Evolutionary conservation across 2,329 filamentous ascomycete genomes (phyloP).

Genomic region (Aspergillus latus): DNA sequence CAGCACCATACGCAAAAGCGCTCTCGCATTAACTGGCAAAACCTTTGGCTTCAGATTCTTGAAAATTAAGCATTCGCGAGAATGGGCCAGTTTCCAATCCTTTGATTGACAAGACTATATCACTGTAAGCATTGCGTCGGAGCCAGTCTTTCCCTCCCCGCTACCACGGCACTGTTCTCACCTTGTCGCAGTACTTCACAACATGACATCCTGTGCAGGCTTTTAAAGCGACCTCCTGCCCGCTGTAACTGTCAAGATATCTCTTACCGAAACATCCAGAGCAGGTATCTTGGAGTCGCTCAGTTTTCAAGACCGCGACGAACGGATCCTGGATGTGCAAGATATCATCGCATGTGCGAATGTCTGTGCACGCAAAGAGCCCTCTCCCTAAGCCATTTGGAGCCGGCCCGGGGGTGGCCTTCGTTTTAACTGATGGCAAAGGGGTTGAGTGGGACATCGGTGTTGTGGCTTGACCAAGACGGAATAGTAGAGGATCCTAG

Average conservation of each 20-base stretch:
- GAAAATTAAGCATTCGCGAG: conserved; percentile 59
- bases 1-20: conserved; percentile 55
- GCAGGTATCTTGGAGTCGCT: conserved; percentile 55
- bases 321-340: conserved; percentile 53
- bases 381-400: conserved; percentile 49
- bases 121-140: neutral
- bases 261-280: conserved; percentile 55
- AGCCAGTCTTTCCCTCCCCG: too few relatives aligned
- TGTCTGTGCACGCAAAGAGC: conserved; percentile 53
- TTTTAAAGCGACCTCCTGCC: conserved; percentile 39
- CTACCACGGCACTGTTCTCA: conserved; percentile 25
- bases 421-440: conserved; percentile 16
- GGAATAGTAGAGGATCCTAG: neutral
- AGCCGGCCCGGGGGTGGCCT: conserved; percentile 25
- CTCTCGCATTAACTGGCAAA: conserved; percentile 58
- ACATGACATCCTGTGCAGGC: conserved; percentile 59
- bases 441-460: neutral
- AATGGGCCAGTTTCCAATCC: conserved; percentile 61
- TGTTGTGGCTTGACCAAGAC: neutral
- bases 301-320: conserved; percentile 54
- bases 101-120: conserved; percentile 57
- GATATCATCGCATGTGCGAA: conserved; percentile 51
- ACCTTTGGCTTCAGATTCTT: conserved; percentile 45
- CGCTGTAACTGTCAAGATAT: conserved; percentile 22
- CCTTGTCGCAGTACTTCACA: conserved; percentile 61